phyloP scores from a whole-genome alignment of 1,284 basidiomycete genomes.

The Phlebopus sp. region DNA sequence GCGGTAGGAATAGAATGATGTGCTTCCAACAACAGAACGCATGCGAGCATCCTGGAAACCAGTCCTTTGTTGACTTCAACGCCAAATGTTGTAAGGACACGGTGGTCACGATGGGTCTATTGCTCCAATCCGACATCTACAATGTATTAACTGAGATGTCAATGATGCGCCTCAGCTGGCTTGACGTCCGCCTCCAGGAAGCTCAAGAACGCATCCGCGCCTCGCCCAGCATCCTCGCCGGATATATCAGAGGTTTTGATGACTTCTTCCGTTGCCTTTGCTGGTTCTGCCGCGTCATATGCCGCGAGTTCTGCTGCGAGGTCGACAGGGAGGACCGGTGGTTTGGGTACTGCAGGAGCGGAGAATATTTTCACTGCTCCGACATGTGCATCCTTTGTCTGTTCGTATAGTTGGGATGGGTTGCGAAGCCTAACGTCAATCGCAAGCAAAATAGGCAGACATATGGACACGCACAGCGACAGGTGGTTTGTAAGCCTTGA shows the following conservation, averaged over 20 bases:
- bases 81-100: too few species aligned
- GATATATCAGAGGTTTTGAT: constrained; percentile 26
- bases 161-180: constrained; percentile 54
- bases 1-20: too few species aligned
- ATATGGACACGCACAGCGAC: constrained; percentile 43
- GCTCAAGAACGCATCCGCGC: constrained; percentile 58
- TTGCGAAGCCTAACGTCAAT: background rate
- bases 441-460: background rate
- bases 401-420: background rate
- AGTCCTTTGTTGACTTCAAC: too few species aligned
- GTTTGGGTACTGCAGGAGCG: constrained; percentile 63
- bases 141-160: constrained; percentile 17
- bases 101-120: constrained; percentile 15
- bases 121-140: constrained; percentile 2
- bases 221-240: constrained; percentile 39
- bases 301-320: constrained; percentile 79
- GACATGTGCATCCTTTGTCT: constrained; percentile 85
- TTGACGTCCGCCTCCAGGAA: constrained; percentile 60
- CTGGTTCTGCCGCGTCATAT: constrained; percentile 77
- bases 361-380: constrained; percentile 75
- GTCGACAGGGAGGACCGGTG: constrained; percentile 72
- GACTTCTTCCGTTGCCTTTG: constrained; percentile 40
- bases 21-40: too few species aligned
- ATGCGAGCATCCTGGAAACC: too few species aligned
- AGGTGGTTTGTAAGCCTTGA: constrained; percentile 84